Evolutionary conservation across 2,329 filamentous ascomycete genomes (phyloP), one percentile per base, ranked within the genome.

Genomic region (Clonostachys rhizophaga): DNA sequence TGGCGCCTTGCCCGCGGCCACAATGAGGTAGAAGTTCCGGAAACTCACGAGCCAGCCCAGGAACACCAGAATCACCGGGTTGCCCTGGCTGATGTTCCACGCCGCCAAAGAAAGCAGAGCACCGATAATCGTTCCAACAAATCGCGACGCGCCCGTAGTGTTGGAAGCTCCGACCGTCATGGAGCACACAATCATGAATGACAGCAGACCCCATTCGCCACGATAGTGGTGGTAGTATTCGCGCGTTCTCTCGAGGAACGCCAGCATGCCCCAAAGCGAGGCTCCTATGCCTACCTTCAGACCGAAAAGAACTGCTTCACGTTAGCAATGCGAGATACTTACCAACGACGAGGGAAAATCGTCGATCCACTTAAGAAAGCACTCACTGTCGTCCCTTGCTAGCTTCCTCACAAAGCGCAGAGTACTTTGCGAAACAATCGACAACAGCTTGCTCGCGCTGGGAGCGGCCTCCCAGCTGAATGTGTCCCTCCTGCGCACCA

Each of bases 81-180:
- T 91, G 3, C 86, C 89, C 41, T 80, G 73, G 33, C 87, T 86
- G 24, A 87, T 70, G 39, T 85, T 75, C 94, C 94, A 99, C 42
- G 87, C 83, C 11, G 86, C 54, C 34, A 91, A 76, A 1, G 92
- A 88, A 52, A 85, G 85, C 2, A 78, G 62, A 7, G 90, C 91
- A 16, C 94, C 94, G 35, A 95, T 74, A 34, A 90, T 75, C 1
- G 92, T 99, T 48, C 92, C 94, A 9, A 89, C 73, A 61, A 97
- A 92, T 55, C 94, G 84, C 43, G 91, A 84, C 59, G 84, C 83
- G 5, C 91, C 91, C 0, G 92, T 96, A 2, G 92, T 96, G 64
- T 97, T 99, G 20, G 91, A 89, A 8, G 94, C 91, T 24, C 94
- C 94, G 18, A 96, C 91, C 0, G 92, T 99, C 91, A 96, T 97